phyloP scores from a whole-genome alignment of 2,329 filamentous ascomycete species.

The Aspergillus versicolor region DNA sequence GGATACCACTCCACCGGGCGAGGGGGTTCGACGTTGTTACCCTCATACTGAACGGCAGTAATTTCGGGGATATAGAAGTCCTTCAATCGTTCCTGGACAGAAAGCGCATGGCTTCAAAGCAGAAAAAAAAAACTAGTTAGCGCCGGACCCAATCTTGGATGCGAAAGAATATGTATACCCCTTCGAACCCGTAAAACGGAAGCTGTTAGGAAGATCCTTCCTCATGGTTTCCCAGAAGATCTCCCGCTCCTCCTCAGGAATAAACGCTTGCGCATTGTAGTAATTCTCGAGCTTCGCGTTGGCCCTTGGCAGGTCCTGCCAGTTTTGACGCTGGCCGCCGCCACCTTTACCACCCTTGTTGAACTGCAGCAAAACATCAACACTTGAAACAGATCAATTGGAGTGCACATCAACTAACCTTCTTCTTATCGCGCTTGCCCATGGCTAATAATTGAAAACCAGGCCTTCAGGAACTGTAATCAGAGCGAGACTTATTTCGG shows the following conservation, averaged over 20 bases:
- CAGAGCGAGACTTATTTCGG: neutral
- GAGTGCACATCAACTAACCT: slow-evolving; percentile 17
- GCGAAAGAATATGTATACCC: slow-evolving; percentile 54
- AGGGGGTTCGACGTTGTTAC: slow-evolving; percentile 76
- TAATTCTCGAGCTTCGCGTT: slow-evolving; percentile 85
- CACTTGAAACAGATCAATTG: neutral
- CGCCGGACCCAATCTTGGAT: neutral
- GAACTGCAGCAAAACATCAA: slow-evolving; percentile 30
- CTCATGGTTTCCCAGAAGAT: slow-evolving; percentile 82
- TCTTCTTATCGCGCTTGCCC: slow-evolving; percentile 35
- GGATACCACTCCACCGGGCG: slow-evolving; percentile 87
- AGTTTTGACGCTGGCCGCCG: slow-evolving; percentile 45
- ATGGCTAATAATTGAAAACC: slow-evolving; percentile 17
- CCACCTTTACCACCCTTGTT: slow-evolving; percentile 46
- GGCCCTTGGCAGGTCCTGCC: slow-evolving; percentile 67
- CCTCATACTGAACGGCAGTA: slow-evolving; percentile 79
- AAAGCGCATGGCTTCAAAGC: slow-evolving; percentile 72
- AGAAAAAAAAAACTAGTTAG: neutral
- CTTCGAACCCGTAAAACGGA: slow-evolving; percentile 94
- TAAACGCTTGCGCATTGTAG: slow-evolving; percentile 75
- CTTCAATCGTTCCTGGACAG: slow-evolving; percentile 84
- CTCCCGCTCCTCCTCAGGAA: slow-evolving; percentile 74
- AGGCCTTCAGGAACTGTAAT: neutral
- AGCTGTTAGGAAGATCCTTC: slow-evolving; percentile 91
- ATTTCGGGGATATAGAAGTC: slow-evolving; percentile 90